A percentile compares a stretch with the other conserved stretches of the same genome.
These are phyloP conservation scores for Psidium guajava DNA, from an alignment of 345 rosid species.

Conservation along the genomic window DNA sequence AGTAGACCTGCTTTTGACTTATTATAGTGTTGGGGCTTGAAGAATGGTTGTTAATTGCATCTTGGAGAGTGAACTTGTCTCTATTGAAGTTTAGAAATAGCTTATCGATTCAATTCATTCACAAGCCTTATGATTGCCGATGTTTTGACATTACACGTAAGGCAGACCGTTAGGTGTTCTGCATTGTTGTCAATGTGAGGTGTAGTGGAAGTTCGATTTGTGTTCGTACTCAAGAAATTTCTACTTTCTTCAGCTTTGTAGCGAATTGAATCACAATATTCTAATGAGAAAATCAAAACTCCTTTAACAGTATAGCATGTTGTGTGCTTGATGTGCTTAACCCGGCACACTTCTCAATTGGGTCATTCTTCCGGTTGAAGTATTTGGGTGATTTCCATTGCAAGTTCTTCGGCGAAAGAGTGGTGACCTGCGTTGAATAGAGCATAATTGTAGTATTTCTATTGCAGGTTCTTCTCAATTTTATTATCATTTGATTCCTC, in stretches of 20 bases:
- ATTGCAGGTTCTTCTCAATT: no score
- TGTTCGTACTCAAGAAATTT: neutral
- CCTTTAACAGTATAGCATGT: neutral
- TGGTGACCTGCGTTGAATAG: no score
- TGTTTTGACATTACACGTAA: neutral
- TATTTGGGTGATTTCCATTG: no score
- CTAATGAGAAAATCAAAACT: neutral
- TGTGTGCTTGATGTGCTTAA: neutral
- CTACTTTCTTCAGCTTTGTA: neutral
- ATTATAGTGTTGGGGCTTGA: no score
- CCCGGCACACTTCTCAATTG: neutral
- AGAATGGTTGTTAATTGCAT: no score
- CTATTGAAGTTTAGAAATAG: no score
- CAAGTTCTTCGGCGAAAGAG: no score
- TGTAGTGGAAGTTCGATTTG: neutral
- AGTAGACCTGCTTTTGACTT: no score
- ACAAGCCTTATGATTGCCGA: neutral
- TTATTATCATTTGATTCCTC: no score
- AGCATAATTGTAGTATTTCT: no score
- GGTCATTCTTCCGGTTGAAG: neutral
- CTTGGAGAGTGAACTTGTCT: no score
- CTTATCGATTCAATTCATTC: neutral
- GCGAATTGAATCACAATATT: neutral
- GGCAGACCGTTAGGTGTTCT: neutral
- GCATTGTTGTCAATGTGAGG: neutral